A percentile compares a stretch with the other conserved stretches of the same genome.
These are phyloP conservation scores for Rhynchospora pubera DNA, from an alignment of 176 grass and related monocot genomes.

Conservation along the genomic window DNA sequence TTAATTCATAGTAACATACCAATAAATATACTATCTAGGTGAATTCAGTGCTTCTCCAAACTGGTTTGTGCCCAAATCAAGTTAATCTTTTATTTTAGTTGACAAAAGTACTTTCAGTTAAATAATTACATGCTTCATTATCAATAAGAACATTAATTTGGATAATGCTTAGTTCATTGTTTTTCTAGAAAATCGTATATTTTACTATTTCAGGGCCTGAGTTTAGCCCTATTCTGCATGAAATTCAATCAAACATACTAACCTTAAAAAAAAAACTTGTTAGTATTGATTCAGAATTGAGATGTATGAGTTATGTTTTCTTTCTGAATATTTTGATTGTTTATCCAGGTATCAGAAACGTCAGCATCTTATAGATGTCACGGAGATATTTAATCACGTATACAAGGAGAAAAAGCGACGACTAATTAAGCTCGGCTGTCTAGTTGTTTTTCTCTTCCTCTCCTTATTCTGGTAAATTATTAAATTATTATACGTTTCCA, in stretches of 20 bases:
- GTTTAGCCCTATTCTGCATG: neutral
- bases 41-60: neutral
- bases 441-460: slow-evolving; percentile 70
- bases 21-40: neutral
- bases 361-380: slow-evolving; percentile 90
- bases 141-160: neutral
- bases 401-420: slow-evolving; percentile 72
- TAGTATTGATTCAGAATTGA: no score
- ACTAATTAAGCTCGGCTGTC: slow-evolving; percentile 73
- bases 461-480: slow-evolving; percentile 73
- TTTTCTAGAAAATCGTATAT: neutral
- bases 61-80: neutral
- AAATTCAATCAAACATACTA: no score
- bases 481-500: neutral
- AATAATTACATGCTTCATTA: neutral
- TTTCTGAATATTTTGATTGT: neutral
- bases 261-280: no score
- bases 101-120: neutral
- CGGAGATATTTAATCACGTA: slow-evolving; percentile 95
- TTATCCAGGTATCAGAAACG: slow-evolving; percentile 55
- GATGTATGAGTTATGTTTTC: neutral
- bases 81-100: neutral
- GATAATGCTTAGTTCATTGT: neutral
- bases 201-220: neutral
- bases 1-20: neutral